phyloP scores from a whole-genome alignment of 495 filamentous ascomycete species.

The Lophium mytilinum region DNA sequence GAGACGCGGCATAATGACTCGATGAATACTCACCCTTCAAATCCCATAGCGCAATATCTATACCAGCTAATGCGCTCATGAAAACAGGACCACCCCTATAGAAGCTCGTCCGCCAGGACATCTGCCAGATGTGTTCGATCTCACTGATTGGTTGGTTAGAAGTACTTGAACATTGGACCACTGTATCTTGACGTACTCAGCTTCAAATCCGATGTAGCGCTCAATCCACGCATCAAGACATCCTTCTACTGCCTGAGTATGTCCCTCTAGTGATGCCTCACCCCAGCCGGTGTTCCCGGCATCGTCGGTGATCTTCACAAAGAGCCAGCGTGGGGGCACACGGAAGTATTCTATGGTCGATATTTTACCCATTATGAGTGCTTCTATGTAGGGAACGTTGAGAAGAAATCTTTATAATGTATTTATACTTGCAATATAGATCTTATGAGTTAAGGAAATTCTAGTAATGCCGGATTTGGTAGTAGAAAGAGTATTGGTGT shows the following conservation, averaged over 20 bases:
- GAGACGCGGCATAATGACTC: no score
- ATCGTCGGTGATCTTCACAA: conserved; percentile 66
- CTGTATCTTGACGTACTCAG: conserved; percentile 62
- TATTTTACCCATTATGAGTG: conserved; percentile 54
- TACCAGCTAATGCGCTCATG: conserved; percentile 70
- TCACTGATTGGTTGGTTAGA: conserved; percentile 40
- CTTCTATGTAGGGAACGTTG: not conserved
- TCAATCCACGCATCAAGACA: conserved; percentile 59
- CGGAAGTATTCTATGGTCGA: conserved; percentile 66
- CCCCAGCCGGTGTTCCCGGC: conserved; percentile 64
- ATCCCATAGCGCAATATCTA: conserved; percentile 82
- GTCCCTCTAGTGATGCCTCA: conserved; percentile 68
- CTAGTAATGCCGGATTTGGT: not conserved
- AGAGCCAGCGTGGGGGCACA: conserved; percentile 67
- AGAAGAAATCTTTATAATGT: no score
- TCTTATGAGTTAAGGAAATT: no score
- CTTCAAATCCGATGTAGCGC: conserved; percentile 59
- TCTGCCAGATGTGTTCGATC: conserved; percentile 78
- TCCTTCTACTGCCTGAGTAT: conserved; percentile 68
- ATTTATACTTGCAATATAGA: no score
- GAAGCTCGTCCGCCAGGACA: conserved; percentile 58
- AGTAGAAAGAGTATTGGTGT: not conserved
- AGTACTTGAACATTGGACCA: not conserved
- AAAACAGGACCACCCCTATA: conserved; percentile 80
- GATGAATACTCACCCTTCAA: conserved; percentile 40